Evolutionary conservation across 2,329 filamentous ascomycete genomes (phyloP), one percentile per base, ranked within the genome.

Genomic region (Periconia sp.): DNA sequence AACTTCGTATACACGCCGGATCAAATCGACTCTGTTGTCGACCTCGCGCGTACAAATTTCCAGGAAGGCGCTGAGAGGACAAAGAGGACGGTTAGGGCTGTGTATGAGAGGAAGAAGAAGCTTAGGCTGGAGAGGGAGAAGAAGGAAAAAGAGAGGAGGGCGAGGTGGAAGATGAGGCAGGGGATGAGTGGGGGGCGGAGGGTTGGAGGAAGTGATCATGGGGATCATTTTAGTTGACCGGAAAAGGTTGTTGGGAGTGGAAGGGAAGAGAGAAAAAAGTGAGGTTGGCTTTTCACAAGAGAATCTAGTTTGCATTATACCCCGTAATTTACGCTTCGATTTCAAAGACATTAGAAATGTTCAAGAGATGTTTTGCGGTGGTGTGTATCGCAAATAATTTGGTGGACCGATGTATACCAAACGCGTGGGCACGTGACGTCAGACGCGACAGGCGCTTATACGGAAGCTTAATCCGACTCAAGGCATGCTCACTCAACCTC

Each of bases 1-100:
- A 99, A 99, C 70, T 97, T 97, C 70, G 87, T 97, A 30, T 99
- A 97, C 73, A 95, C 90, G 1, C 88, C 92, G 0, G 87, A 94
- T 53, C 88, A 99, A 72, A 86, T 99, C 49, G 92, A 97, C 63
- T 84, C 85, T 23, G 91, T 96, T 0, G 88, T 96, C 2, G 81
- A 83, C 6, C 81, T 99, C 27, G 92, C 94, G 1, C 82, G 85
- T 51, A 91, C 91, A 11, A 99, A 99, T 73, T 99, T 91, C 62
- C 81, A 84, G 6, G 91, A 96, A 70, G 92, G 93, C 1, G 84
- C 84, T 47, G 89, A 90, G 52, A 86, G 90, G 73, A 90, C 94
- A 18, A 86, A 85, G 59, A 81, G 85, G 19, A 91, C 91, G 1
- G 86, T 99, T 0, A 80, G 88, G 48, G 94, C 92, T 3, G 91